phyloP scores from a whole-genome alignment of 345 rosid genomes.

The Firmiana major region DNA sequence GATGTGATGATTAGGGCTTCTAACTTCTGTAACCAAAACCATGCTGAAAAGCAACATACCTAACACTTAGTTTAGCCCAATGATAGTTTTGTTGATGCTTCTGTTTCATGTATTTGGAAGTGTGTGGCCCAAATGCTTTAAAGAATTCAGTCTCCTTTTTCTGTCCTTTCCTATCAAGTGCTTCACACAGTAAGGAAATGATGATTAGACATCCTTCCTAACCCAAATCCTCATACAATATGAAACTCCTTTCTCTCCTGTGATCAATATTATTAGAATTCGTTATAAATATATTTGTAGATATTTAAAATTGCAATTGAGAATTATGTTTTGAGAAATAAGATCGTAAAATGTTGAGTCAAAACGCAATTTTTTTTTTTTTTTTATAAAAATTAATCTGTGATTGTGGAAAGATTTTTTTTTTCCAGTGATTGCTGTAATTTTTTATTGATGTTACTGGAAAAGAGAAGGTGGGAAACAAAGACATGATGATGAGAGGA shows the following conservation, averaged over 20 bases:
- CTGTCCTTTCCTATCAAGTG: not conserved
- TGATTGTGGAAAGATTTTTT: not conserved
- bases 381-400: not conserved
- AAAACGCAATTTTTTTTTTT: too few species aligned
- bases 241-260: too few species aligned
- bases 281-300: too few species aligned
- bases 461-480: slow-evolving; percentile 2
- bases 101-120: not conserved
- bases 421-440: not conserved
- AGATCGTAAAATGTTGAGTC: too few species aligned
- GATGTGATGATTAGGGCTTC: not conserved
- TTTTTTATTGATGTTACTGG: not conserved
- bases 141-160: not conserved
- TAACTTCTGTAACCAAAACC: not conserved
- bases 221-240: not conserved
- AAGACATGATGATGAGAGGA: not conserved
- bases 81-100: not conserved
- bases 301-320: too few species aligned
- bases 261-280: too few species aligned
- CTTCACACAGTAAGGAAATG: not conserved
- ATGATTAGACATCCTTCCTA: not conserved
- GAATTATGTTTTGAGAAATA: too few species aligned
- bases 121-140: not conserved
- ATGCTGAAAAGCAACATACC: not conserved
- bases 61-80: not conserved